A percentile compares a stretch with the other conserved stretches of the same genome.
Conservation (phyloP, 2,329 filamentous ascomycete species). For the Stemphylium vesicarium region DNA sequence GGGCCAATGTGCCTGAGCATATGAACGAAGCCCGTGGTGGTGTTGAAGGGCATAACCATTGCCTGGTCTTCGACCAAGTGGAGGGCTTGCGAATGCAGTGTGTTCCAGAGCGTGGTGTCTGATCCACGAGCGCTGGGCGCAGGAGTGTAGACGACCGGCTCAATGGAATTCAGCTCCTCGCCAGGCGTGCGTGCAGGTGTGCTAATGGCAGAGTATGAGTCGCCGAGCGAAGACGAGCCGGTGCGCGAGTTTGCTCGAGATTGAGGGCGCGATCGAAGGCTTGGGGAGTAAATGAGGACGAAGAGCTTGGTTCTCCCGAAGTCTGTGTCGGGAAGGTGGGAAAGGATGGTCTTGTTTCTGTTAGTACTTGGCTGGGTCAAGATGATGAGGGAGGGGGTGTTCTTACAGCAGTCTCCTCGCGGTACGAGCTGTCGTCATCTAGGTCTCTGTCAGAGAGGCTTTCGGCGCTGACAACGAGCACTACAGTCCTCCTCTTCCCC, state of each 20-base stretch:
- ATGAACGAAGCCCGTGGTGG: conserved; percentile 80
- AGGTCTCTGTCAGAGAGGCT: conserved; percentile 61
- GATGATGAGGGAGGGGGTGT: conserved; percentile 17
- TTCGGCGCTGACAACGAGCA: conserved; percentile 85
- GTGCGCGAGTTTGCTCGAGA: conserved; percentile 26
- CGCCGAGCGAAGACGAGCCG: conserved; percentile 68
- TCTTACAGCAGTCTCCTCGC: conserved; percentile 81
- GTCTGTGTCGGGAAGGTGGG: conserved; percentile 82
- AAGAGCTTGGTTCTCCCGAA: conserved; percentile 78
- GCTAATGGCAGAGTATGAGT: conserved; percentile 87
- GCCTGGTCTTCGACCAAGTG: conserved; percentile 81
- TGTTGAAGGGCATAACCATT: conserved; percentile 88
- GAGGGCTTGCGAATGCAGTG: conserved; percentile 79
- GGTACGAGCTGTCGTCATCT: conserved; percentile 63
- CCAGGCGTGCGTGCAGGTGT: conserved; percentile 69
- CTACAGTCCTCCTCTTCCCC: conserved; percentile 71
- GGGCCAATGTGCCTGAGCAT: conserved; percentile 86
- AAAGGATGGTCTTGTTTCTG: conserved; percentile 68
- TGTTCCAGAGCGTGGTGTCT: conserved; percentile 69
- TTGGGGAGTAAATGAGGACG: conserved; percentile 86
- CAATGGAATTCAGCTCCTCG: conserved; percentile 60
- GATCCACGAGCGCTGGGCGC: conserved; percentile 43
- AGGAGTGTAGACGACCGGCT: conserved; percentile 48
- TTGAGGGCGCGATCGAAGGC: conserved; percentile 69
- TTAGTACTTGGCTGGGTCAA: conserved; percentile 34